These are phyloP conservation scores for Lagenidium giganteum DNA, from an alignment of 352 stramenopile species.

Conservation along the genomic window DNA sequence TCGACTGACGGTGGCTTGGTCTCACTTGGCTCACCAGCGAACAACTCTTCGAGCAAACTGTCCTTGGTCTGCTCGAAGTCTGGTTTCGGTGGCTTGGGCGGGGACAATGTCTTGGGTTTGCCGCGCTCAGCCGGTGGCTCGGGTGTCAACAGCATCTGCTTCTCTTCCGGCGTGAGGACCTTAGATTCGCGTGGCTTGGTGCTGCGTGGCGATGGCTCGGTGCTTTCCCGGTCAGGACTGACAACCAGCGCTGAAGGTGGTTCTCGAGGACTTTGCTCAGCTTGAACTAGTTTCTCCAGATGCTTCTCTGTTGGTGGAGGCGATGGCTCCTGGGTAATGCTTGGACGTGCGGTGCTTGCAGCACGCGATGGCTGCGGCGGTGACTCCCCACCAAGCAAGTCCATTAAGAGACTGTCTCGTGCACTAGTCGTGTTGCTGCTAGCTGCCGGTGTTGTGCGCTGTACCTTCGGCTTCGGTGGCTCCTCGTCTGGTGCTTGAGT, in stretches of 20 bases:
- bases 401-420: conserved; percentile 47
- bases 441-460: not conserved
- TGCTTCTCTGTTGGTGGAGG: not conserved
- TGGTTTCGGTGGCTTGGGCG: conserved; percentile 39
- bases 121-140: conserved; percentile 23
- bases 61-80: conserved; percentile 73
- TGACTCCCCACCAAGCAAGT: conserved; percentile 38
- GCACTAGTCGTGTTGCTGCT: conserved; percentile 21
- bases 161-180: too few species aligned
- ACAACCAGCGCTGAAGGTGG: not conserved
- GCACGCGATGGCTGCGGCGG: conserved; percentile 20
- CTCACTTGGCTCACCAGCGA: too few species aligned
- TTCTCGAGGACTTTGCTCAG: not conserved
- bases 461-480: not conserved
- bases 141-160: not conserved
- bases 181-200: too few species aligned
- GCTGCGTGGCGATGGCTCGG: not conserved
- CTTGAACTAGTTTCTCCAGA: not conserved
- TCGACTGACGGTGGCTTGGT: too few species aligned
- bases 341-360: conserved; percentile 5
- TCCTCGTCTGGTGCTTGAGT: conserved; percentile 1
- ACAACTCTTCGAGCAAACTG: conserved; percentile 55
- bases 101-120: conserved; percentile 32
- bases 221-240: not conserved
- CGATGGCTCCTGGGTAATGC: conserved; percentile 1